Percentiles rank a stretch among this genome's conserved stretches.
Conservation (phyloP, 768 basidiomycete genomes). For the Boletus reticulatus region DNA sequence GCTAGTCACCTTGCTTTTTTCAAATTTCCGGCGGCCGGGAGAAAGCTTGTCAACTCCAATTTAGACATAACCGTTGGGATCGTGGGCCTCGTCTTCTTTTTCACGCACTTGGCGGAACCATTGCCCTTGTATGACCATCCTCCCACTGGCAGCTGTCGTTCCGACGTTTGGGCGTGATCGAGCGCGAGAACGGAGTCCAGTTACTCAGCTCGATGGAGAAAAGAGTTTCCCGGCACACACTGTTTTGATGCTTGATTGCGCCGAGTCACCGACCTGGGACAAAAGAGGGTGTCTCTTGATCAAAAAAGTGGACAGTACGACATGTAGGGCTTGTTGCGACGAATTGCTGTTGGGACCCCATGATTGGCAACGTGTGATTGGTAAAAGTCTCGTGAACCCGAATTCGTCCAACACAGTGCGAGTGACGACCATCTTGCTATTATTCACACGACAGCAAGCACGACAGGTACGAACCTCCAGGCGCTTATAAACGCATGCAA, state of each 20-base stretch:
- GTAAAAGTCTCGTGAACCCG: background rate
- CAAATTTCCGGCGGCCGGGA: background rate
- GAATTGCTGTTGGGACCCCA: background rate
- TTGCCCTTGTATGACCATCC: background rate
- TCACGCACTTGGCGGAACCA: background rate
- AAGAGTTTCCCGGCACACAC: background rate
- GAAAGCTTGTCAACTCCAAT: constrained; percentile 7
- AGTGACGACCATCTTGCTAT: background rate
- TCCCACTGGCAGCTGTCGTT: background rate
- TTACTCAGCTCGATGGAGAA: background rate
- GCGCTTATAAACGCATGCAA: constrained; percentile 88
- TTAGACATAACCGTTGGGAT: constrained; percentile 5
- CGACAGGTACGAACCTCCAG: constrained; percentile 89
- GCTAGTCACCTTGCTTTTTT: background rate
- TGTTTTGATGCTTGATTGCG: background rate
- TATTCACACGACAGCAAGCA: background rate
- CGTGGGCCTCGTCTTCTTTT: background rate
- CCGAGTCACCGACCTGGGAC: background rate
- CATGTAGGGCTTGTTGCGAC: background rate
- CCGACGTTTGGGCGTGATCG: too few relatives aligned
- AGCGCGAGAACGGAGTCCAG: background rate
- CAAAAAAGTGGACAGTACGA: too few relatives aligned
- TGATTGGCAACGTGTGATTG: background rate
- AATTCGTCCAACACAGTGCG: background rate
- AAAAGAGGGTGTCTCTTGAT: background rate